Evolutionary conservation across 2,329 filamentous ascomycete genomes (phyloP), one percentile per base, ranked within the genome.

Genomic region (Alternaria gansuensis): DNA sequence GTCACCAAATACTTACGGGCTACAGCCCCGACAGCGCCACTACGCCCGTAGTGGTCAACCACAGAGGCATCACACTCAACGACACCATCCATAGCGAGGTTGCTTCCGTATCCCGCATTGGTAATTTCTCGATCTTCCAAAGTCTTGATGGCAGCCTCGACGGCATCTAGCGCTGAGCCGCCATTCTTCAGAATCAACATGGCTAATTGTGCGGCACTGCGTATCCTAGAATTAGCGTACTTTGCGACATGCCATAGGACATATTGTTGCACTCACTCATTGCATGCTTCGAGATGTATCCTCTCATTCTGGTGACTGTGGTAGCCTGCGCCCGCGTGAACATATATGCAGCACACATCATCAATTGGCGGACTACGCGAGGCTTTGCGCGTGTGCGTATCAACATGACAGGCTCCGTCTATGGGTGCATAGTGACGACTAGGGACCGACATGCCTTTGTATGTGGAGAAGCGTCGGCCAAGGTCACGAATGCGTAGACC

Each of bases 61-160:
- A 99, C 86, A 0, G 92, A 93, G 54, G 95, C 95, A 81, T 99
- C 95, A 68, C 93, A 96, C 77, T 99, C 95, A 11, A 98, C 95
- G 1, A 88, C 86, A 1, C 95, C 95, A 67, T 97, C 90, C 63
- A 96, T 91, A 43, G 92, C 89, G 24, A 99, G 82, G 71, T 99
- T 99, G 79, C 95, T 99, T 45, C 96, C 95, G 75, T 91, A 98
- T 0, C 95, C 95, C 36, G 94, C 91, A 76, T 99, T 99, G 34
- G 96, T 99, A 66, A 99, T 96, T 71, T 97, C 93, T 57, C 90
- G 89, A 75, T 99, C 92, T 79, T 99, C 95, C 17, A 99, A 87
- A 21, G 92, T 83, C 67, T 90, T 91, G 70, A 99, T 88, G 29
- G 95, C 92, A 50, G 90, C 89, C 77, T 97, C 95, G 23, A 97